A percentile compares a stretch with the other conserved stretches of the same genome.
Evolutionary conservation across 2,329 filamentous ascomycete species (phyloP).

Genomic region (Aureobasidium sp.): DNA sequence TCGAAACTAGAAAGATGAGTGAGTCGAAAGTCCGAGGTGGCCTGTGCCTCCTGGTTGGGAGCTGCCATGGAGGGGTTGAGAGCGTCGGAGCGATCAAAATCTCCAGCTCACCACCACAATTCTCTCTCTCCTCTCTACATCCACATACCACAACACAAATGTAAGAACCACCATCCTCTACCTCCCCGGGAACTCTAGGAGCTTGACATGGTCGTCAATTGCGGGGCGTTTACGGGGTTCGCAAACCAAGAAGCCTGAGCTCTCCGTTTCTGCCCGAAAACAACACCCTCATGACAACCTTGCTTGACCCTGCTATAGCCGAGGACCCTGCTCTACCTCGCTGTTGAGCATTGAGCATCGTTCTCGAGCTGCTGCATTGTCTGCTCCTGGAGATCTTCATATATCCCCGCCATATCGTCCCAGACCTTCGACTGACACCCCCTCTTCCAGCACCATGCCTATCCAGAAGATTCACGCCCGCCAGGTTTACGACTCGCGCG

Average conservation of each 20-base stretch:
- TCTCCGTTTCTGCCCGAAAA: slow-evolving; percentile 11
- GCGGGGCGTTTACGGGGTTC: not conserved
- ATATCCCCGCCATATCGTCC: not conserved
- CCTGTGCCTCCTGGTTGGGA: slow-evolving; percentile 5
- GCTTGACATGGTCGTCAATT: slow-evolving; percentile 1
- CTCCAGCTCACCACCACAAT: not conserved
- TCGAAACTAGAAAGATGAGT: not conserved
- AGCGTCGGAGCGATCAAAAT: not conserved
- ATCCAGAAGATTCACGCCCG: slow-evolving; percentile 52
- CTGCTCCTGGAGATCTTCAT: not conserved
- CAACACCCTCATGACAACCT: not conserved
- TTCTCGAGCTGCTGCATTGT: not conserved
- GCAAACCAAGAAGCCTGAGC: not conserved
- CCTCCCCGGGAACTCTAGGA: slow-evolving; percentile 8
- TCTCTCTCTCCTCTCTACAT: not conserved
- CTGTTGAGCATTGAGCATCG: not conserved
- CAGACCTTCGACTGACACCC: not conserved
- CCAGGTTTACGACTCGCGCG: slow-evolving; percentile 94
- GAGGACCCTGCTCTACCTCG: not conserved
- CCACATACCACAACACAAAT: slow-evolving; percentile 1
- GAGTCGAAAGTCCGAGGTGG: not conserved
- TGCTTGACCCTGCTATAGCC: slow-evolving; percentile 8
- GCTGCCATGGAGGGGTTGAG: slow-evolving; percentile 3
- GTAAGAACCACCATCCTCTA: not conserved
- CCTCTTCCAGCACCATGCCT: slow-evolving; percentile 53